Evolutionary conservation across 2,329 filamentous ascomycete genomes (phyloP).

Genomic region (Xylariaceae sp.): DNA sequence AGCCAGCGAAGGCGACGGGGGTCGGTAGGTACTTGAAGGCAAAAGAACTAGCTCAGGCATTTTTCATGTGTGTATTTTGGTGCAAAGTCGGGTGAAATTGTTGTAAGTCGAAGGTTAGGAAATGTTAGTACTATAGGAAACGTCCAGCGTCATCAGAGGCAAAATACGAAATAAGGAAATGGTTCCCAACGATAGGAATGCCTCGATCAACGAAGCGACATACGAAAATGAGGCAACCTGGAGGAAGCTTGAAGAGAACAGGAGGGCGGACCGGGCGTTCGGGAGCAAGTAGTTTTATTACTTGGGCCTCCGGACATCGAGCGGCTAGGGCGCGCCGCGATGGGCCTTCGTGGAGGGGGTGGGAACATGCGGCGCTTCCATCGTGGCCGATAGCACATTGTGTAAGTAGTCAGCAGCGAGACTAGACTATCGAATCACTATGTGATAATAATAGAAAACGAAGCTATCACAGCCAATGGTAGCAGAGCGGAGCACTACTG

Average conservation of each 20-base stretch:
- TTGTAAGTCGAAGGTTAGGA: neutral
- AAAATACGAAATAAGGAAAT: constrained; percentile 29
- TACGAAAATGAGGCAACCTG: constrained; percentile 32
- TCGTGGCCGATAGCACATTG: constrained; percentile 19
- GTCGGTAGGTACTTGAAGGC: constrained; percentile 40
- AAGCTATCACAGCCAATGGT: constrained; percentile 26
- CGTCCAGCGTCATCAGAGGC: constrained; percentile 31
- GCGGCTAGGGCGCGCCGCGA: constrained; percentile 27
- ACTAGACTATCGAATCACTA: constrained; percentile 15
- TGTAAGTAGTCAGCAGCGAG: constrained; percentile 14
- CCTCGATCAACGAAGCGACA: constrained; percentile 44
- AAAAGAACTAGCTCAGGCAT: constrained; percentile 47
- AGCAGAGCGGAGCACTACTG: constrained; percentile 19
- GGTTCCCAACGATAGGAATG: constrained; percentile 38
- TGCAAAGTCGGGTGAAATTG: constrained; percentile 15
- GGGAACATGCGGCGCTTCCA: constrained; percentile 27
- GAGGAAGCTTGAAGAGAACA: constrained; percentile 29
- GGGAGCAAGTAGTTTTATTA: constrained; percentile 32
- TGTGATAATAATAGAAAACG: constrained; percentile 30
- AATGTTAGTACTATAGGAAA: constrained; percentile 27
- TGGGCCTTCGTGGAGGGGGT: constrained; percentile 17
- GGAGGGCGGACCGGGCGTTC: constrained; percentile 20
- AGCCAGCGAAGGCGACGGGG: constrained; percentile 52
- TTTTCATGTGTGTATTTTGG: constrained; percentile 25
- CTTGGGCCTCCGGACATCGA: constrained; percentile 18